Base-by-base conservation (phyloP, 2,329 filamentous ascomycete species). In the Pseudocercospora ulei region DNA sequence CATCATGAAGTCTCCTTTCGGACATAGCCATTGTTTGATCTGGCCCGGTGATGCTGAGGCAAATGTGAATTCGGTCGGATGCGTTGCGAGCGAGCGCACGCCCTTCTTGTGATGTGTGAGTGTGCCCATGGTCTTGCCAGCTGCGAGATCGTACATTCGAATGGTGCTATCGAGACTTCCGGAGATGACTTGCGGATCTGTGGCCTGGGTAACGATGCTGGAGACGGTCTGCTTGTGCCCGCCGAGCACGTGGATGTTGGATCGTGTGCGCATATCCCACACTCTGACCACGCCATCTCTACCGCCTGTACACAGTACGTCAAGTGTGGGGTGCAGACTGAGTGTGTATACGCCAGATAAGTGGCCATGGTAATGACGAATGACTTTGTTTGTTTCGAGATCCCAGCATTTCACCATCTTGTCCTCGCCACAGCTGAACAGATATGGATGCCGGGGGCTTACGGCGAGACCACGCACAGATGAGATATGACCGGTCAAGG, bases 361-460 rank as follows among this genome's bases (percentile, higher is more conserved):
- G 65, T 98, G 90, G 11, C 92, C 92, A 61, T 98, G 90, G 62
- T 96, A 98, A 61, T 98, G 90, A 24, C 88, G 76, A 57, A 96
- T 95, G 44, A 98, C 90, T 64, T 95, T 95, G 68, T 98, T 98
- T n/a, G 88, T 95, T 64, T 98, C 90, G 50, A 98, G 67, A 66
- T 98, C 90, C 90, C 90, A 98, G 66, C 90, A 98, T 65, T 98
- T 98, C 47, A 98, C 90, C 87, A 95, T 95, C 69, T 98, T 98
- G 62, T 98, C 90, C 64, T 98, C 90, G 42, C 85, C 92, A 57
- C 90, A 98, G 7, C 86, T 94, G 64, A 98, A 98, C 6, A 98
- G 73, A 58, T 98, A 98, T 0, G 90, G 92, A 64, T 98, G 90
- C 30, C 90, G 72, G 9, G 87, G 83, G 12, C 85, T 94, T 5